Evolutionary conservation across 2,329 filamentous ascomycete genomes (phyloP).

Genomic region (Graphilbum ipis-grandicollis): DNA sequence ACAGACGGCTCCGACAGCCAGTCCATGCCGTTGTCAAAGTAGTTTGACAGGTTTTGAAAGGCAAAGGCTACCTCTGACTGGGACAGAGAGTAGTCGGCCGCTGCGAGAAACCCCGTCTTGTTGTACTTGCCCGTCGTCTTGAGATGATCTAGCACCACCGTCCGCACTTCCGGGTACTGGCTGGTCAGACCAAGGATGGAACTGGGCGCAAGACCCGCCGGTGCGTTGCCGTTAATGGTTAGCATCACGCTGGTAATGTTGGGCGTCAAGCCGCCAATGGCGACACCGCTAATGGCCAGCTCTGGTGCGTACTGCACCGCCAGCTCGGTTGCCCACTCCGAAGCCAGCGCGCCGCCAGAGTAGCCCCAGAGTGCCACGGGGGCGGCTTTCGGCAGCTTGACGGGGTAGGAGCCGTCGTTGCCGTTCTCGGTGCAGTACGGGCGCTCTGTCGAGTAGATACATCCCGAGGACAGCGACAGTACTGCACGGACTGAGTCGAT

Average conservation of each 20-base stretch:
- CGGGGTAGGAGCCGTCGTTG: neutral
- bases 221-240: slow-evolving; percentile 14
- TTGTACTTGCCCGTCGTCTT: slow-evolving; percentile 15
- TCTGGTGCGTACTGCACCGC: slow-evolving; percentile 29
- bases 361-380: slow-evolving; percentile 32
- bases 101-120: slow-evolving; percentile 16
- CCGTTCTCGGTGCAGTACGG: neutral
- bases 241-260: slow-evolving; percentile 20
- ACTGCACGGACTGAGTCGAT: slow-evolving; percentile 25
- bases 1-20: slow-evolving; percentile 10
- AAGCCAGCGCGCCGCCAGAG: slow-evolving; percentile 31
- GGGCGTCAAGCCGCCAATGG: slow-evolving; percentile 26
- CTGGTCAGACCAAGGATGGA: slow-evolving; percentile 17
- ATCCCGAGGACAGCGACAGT: slow-evolving; percentile 8
- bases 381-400: slow-evolving; percentile 15
- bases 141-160: slow-evolving; percentile 13
- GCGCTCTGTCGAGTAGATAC: neutral
- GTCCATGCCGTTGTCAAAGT: slow-evolving; percentile 20
- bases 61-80: slow-evolving; percentile 14
- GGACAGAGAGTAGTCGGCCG: slow-evolving; percentile 12
- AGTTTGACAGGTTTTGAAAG: slow-evolving; percentile 19
- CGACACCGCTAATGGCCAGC: slow-evolving; percentile 24
- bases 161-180: slow-evolving; percentile 16
- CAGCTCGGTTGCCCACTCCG: slow-evolving; percentile 31
- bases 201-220: slow-evolving; percentile 19